A percentile compares a stretch with the other conserved stretches of the same genome.
These are phyloP conservation scores for Alternaria gaisen DNA, from an alignment of 2,329 filamentous ascomycete species.

Conservation along the genomic window DNA sequence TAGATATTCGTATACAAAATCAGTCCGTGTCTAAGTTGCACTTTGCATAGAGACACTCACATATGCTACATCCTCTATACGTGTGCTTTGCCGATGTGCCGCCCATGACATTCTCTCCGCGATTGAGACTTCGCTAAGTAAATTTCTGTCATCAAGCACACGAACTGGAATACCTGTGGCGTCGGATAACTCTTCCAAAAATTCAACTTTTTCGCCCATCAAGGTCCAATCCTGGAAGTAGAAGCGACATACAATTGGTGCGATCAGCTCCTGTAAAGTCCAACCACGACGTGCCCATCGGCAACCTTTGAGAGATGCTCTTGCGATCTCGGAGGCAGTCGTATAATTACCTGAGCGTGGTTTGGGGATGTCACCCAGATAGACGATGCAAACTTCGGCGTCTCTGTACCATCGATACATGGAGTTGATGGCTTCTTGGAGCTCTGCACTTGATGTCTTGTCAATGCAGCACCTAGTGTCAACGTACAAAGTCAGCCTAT, in stretches of 20 bases:
- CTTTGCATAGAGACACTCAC: neutral
- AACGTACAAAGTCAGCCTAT: neutral
- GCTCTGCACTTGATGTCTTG: slow-evolving; percentile 32
- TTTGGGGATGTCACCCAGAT: slow-evolving; percentile 28
- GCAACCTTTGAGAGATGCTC: slow-evolving; percentile 25
- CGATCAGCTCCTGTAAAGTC: slow-evolving; percentile 44
- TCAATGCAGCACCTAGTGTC: slow-evolving; percentile 32
- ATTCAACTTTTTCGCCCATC: slow-evolving; percentile 39
- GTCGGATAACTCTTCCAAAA: slow-evolving; percentile 32
- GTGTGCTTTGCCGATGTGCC: slow-evolving; percentile 35
- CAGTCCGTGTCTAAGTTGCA: neutral
- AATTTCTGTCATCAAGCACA: slow-evolving; percentile 29
- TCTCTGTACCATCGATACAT: slow-evolving; percentile 40
- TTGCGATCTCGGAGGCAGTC: slow-evolving; percentile 25
- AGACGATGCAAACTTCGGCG: slow-evolving; percentile 31
- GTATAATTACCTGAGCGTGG: slow-evolving; percentile 6
- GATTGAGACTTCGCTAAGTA: slow-evolving; percentile 30
- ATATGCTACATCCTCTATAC: slow-evolving; percentile 42
- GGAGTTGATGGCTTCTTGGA: slow-evolving; percentile 38
- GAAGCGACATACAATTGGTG: slow-evolving; percentile 35
- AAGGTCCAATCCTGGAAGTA: slow-evolving; percentile 36
- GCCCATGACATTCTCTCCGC: slow-evolving; percentile 45
- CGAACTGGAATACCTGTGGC: slow-evolving; percentile 38
- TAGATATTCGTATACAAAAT: neutral
- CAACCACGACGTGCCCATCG: slow-evolving; percentile 41